Base-by-base conservation (phyloP, 1,284 basidiomycete species). In the Salmacisia buchloeana region DNA sequence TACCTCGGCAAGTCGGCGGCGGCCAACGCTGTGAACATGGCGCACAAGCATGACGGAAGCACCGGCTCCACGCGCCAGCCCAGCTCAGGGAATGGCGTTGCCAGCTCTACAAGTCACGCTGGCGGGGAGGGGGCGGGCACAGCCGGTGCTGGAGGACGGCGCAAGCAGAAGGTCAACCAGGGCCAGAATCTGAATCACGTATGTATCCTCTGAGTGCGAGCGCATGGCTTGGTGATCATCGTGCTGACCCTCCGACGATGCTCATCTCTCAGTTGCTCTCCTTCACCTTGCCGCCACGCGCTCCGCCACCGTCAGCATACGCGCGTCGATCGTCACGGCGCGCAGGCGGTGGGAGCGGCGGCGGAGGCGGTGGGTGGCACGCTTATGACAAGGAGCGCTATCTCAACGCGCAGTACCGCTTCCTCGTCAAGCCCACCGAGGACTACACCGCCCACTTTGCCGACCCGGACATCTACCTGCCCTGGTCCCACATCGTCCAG, bases 401-500 rank as follows among this genome's bases (percentile, higher is more conserved):
- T 52, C 71, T 79, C 57, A 75, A 78, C 49, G 76, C 74, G 0
- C 77, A 79, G 56, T 79, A 78, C 58, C 73, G 77, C 46, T 79
- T 79, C 65, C 71, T 78, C 36, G 71, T 79, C 63, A 78, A 76
- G 62, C 73, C 77, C 12, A 76, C 77, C 2, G 75, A 73, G 56
- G 76, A 79, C 59, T 75, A 76, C 63, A 73, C 73, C 2, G 72
- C 71, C 31, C 72, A 74, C 60, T 74, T 74, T 60, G 74, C 71
- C 38, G 75, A 79, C 34, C 66, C 77, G 2, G 76, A 78, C 59
- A 71, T 77, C 62, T 75, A 71, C 33, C 65, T 79, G 49, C 69
- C 74, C 52, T 79, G 77, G 77, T 86, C 89, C n/a, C 91, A 97
- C 81, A 91, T 99, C 70, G 84, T 96, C 7, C 94, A 97, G 81